Evolutionary conservation across 164 flowering plant genomes (phyloP).

Genomic region (Liriodendron chinense): DNA sequence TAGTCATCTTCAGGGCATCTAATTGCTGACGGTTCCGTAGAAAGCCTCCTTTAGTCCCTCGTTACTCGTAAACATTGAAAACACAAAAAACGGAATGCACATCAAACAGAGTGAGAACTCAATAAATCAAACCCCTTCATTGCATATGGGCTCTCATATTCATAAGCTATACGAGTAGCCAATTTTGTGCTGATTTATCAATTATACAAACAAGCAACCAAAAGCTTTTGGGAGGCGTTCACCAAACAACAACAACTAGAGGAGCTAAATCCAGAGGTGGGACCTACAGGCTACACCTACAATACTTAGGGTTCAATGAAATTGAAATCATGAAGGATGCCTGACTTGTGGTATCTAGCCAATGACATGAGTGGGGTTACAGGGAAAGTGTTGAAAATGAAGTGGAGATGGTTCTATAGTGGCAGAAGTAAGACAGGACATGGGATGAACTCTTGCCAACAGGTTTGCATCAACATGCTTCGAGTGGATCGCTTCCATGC

Average conservation of each 20-base stretch:
- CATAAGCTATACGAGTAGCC: background rate
- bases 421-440: constrained; percentile 92
- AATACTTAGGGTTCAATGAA: background rate
- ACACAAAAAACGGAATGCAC: background rate
- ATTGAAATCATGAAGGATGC: background rate
- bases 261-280: background rate
- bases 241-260: background rate
- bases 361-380: background rate
- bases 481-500: constrained; percentile 98
- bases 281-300: background rate
- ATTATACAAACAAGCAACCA: background rate
- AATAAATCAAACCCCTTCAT: too few species aligned
- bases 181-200: too few species aligned
- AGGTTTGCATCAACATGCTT: constrained; percentile 96
- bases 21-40: too few species aligned
- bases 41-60: too few species aligned
- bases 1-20: too few species aligned
- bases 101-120: background rate
- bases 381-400: background rate
- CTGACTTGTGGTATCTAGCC: too few species aligned
- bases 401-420: constrained; percentile 24
- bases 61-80: too few species aligned
- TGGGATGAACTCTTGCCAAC: constrained; percentile 91
- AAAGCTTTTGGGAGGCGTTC: background rate
- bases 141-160: background rate